Percentiles rank a stretch among this genome's conserved stretches.
Evolutionary conservation across 495 filamentous ascomycete genomes (phyloP).

Genomic region (Talaromyces stipitatus): DNA sequence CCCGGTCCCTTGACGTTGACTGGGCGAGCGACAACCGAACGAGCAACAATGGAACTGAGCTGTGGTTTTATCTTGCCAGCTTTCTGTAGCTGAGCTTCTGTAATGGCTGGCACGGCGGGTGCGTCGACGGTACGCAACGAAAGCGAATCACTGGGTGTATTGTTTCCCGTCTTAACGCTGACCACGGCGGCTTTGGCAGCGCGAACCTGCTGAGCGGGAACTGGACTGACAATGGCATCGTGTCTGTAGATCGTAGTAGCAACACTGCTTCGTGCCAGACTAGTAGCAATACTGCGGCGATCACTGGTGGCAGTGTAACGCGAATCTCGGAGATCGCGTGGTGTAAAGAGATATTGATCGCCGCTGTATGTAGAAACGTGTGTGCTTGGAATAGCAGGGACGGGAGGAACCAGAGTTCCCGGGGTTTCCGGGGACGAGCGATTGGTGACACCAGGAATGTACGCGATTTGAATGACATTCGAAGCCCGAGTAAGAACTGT

Average conservation of each 20-base stretch:
- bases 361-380: conserved; percentile 49
- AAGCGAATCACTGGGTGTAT: conserved; percentile 23
- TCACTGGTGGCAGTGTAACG: conserved; percentile 67
- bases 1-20: conserved; percentile 34
- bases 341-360: conserved; percentile 91
- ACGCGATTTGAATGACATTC: conserved; percentile 98
- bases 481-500: conserved; percentile 93
- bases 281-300: conserved; percentile 54
- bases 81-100: conserved; percentile 36
- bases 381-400: conserved; percentile 80
- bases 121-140: conserved; percentile 29
- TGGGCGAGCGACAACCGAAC: conserved; percentile 35
- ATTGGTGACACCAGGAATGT: conserved; percentile 96
- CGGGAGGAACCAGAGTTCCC: conserved; percentile 77
- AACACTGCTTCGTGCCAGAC: conserved; percentile 65
- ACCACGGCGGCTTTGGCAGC: conserved; percentile 84
- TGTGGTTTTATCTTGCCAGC: conserved; percentile 30
- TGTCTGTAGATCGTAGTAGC: conserved; percentile 89
- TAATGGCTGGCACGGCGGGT: conserved; percentile 47
- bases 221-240: conserved; percentile 70
- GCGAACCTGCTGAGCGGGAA: conserved; percentile 77
- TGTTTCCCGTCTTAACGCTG: conserved; percentile 60
- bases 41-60: conserved; percentile 37
- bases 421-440: conserved; percentile 76
- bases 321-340: conserved; percentile 84